Base-by-base conservation (phyloP, 768 basidiomycete species). In the Mycena sanguinolenta region DNA sequence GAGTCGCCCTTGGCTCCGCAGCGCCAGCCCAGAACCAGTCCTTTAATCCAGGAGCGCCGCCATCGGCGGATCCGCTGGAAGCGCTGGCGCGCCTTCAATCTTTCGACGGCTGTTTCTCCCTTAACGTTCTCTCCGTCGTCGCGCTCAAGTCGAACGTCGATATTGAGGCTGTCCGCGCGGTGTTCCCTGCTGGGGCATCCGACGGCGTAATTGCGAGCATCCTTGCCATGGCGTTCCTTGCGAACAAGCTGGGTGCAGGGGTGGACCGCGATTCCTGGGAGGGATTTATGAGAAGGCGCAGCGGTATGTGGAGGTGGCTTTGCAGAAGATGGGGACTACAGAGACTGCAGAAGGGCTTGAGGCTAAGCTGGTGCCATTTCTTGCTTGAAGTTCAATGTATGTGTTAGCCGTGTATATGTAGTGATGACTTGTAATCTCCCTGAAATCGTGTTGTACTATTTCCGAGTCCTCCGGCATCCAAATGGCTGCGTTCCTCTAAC, bases 41-140 rank as follows among this genome's bases (percentile, higher is more conserved):
- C 32, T n/a, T n/a, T n/a, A n/a, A n/a, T 34, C 32, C 4, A n/a
- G n/a, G n/a, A n/a, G n/a, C n/a, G n/a, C n/a, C n/a, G n/a, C 7
- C 23, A 23, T 30, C 57, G 16, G 27, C 46, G 14, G 70, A 72
- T 38, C 59, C 65, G 17, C 58, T 74, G 17, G 70, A 72, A 49
- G 63, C 59, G 23, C 73, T 74, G 23, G 73, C 73, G 0, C 66
- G 73, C 14, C 25, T 72, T 30, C 73, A 72, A 30, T 39, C 70
- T 8, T 72, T 74, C 54, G 67, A 71, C 54, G 73, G 67, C n/a
- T 34, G 67, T 60, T 74, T 70, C 55, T 63, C 70, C 14, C 57
- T 66, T 10, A 16, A 50, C 1, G 44, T 71, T 4, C 66, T 74
- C 6, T n/a, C 9, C 23, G 36, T 74, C 53, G 32, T 74, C 19